Conservation (phyloP, 2,329 filamentous ascomycete species). For the Diaporthe sp. region DNA sequence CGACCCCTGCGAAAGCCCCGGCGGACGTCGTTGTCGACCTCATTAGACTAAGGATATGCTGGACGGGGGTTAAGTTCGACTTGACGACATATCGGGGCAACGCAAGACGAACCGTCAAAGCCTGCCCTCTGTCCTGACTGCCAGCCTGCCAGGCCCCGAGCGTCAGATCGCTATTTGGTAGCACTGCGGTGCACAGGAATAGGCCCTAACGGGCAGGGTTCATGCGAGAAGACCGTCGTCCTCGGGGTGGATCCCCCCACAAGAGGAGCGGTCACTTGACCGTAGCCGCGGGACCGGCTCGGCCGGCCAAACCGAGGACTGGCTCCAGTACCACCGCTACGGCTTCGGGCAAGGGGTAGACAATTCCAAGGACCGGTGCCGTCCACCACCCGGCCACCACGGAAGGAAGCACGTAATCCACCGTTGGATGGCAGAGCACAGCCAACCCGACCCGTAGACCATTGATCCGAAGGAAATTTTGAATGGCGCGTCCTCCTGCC, state of each 20-base stretch:
- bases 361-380: neutral
- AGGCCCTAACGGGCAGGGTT: slow-evolving; percentile 1
- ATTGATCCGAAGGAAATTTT: neutral
- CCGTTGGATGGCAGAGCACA: neutral
- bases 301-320: slow-evolving; percentile 20
- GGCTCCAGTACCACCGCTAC: slow-evolving; percentile 9
- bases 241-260: slow-evolving; percentile 22
- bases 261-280: slow-evolving; percentile 24
- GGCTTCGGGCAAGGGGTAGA: slow-evolving; percentile 6
- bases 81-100: neutral
- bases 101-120: neutral
- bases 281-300: slow-evolving; percentile 19
- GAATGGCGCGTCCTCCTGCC: neutral
- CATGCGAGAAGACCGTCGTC: slow-evolving; percentile 13
- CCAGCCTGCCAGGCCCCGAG: neutral
- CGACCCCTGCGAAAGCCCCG: neutral
- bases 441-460: neutral
- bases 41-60: neutral
- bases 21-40: neutral
- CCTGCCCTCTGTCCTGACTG: neutral
- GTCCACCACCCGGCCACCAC: neutral
- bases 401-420: neutral
- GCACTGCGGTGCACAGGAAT: neutral
- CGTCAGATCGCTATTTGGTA: neutral
- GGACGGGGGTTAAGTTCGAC: neutral